phyloP scores from a whole-genome alignment of 495 filamentous ascomycete species.

The Cairneyella variabilis region DNA sequence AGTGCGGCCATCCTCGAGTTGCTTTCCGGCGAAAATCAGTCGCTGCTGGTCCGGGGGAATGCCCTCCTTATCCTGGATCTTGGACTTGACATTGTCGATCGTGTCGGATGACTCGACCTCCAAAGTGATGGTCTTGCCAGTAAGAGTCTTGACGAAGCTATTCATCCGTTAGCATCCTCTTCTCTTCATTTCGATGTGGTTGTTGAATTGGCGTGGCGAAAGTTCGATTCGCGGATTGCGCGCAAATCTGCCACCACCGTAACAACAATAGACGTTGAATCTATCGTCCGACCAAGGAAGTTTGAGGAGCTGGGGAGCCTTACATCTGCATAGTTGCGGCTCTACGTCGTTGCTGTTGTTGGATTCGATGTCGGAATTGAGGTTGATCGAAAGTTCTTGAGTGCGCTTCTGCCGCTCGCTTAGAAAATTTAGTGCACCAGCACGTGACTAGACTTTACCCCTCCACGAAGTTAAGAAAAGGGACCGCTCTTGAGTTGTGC shows the following conservation, averaged over 20 bases:
- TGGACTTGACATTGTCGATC: conserved; percentile 96
- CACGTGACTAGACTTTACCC: conserved; percentile 10
- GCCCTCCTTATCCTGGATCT: conserved; percentile 99
- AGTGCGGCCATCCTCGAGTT: conserved; percentile 98
- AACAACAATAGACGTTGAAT: too few relatives aligned
- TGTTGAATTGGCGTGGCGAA: too few relatives aligned
- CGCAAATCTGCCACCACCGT: too few relatives aligned
- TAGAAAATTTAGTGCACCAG: neutral
- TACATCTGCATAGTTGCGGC: conserved; percentile 40
- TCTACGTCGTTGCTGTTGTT: conserved; percentile 27
- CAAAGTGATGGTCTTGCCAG: conserved; percentile 99
- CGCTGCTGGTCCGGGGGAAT: conserved; percentile 99
- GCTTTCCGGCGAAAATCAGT: conserved; percentile 99
- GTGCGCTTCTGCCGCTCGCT: neutral
- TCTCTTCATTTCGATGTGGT: neutral
- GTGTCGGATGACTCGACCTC: conserved; percentile 99
- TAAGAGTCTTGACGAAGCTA: conserved; percentile 96
- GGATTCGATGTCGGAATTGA: conserved; percentile 22
- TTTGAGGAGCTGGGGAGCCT: conserved; percentile 18
- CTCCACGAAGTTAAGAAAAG: too few relatives aligned
- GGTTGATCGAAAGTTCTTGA: conserved; percentile 2
- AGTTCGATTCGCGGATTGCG: too few relatives aligned
- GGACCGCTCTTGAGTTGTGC: too few relatives aligned
- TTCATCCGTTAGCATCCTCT: conserved; percentile 20
- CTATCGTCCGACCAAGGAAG: too few relatives aligned